Conservation (phyloP, 2,329 filamentous ascomycete genomes). For the Botrytis cinerea region DNA sequence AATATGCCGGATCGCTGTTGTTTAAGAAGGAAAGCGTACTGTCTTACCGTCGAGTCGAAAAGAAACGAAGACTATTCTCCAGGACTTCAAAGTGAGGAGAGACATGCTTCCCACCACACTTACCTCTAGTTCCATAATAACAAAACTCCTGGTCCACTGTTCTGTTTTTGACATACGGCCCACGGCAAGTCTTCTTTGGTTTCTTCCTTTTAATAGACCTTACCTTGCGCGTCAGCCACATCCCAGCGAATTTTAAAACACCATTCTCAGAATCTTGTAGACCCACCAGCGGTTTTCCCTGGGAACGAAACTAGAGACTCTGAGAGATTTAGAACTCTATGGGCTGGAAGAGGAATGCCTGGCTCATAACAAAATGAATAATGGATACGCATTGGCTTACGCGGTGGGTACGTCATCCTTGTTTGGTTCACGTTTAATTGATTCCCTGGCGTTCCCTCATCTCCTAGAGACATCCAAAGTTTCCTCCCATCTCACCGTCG, state of each 20-base stretch:
- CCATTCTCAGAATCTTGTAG: not conserved
- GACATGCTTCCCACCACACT: constrained; percentile 15
- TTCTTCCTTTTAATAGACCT: constrained; percentile 6
- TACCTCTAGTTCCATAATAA: constrained; percentile 18
- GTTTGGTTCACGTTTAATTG: constrained; percentile 16
- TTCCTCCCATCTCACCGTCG: not conserved
- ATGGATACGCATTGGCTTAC: constrained; percentile 23
- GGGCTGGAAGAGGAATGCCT: not conserved
- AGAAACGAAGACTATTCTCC: constrained; percentile 1
- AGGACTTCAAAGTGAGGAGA: not conserved
- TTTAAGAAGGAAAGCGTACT: not conserved
- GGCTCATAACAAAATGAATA: constrained; percentile 19
- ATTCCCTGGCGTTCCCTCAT: constrained; percentile 9
- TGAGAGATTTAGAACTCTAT: not conserved
- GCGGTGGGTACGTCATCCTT: constrained; percentile 20
- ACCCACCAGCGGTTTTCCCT: not conserved
- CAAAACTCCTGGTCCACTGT: constrained; percentile 18
- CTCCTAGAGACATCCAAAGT: constrained; percentile 10
- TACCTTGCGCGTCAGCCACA: constrained; percentile 5
- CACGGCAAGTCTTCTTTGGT: constrained; percentile 1
- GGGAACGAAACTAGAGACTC: not conserved
- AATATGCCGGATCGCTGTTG: constrained; percentile 4
- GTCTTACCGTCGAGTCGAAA: not conserved
- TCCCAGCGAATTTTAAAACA: not conserved
- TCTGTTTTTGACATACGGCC: not conserved